Conservation (phyloP, 2,329 filamentous ascomycete species). For the Aspergillus quadricinctus region DNA sequence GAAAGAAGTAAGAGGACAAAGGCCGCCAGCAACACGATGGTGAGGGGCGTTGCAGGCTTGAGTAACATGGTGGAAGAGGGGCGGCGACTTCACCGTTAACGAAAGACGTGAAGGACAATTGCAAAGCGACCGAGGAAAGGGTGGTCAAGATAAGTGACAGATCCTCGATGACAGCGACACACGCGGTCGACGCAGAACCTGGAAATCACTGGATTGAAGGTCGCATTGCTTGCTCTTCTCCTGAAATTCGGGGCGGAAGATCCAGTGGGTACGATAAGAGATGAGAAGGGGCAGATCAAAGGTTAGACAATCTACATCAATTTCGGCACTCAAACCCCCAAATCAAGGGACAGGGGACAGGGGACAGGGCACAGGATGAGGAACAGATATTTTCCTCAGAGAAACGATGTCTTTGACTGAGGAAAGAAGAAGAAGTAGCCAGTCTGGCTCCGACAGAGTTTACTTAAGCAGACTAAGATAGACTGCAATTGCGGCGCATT, state of each 20-base stretch:
- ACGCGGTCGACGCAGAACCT: conserved; percentile 1
- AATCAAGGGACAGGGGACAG: not conserved
- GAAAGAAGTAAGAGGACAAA: conserved; percentile 82
- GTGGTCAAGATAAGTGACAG: not conserved
- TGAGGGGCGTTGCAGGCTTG: conserved; percentile 86
- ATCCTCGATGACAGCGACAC: conserved; percentile 7
- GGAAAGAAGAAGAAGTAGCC: not conserved
- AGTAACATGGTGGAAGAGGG: conserved; percentile 59
- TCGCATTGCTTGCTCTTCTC: conserved; percentile 8
- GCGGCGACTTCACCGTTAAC: conserved; percentile 9
- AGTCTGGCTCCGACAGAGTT: not conserved
- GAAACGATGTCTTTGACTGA: not conserved
- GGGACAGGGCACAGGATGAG: no score
- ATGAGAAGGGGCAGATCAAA: not conserved
- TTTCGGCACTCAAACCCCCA: not conserved
- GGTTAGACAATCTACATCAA: not conserved
- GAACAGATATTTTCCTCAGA: not conserved
- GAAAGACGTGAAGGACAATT: not conserved
- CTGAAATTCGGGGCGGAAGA: not conserved
- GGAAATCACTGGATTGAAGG: conserved; percentile 8
- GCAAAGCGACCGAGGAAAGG: not conserved
- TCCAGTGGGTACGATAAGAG: not conserved
- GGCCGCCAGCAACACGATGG: conserved; percentile 76
- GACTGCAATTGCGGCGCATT: not conserved
- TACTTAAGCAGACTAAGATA: not conserved